Evolutionary conservation across 441 rosid genomes (phyloP).

Genomic region (Populus trichocarpa): DNA sequence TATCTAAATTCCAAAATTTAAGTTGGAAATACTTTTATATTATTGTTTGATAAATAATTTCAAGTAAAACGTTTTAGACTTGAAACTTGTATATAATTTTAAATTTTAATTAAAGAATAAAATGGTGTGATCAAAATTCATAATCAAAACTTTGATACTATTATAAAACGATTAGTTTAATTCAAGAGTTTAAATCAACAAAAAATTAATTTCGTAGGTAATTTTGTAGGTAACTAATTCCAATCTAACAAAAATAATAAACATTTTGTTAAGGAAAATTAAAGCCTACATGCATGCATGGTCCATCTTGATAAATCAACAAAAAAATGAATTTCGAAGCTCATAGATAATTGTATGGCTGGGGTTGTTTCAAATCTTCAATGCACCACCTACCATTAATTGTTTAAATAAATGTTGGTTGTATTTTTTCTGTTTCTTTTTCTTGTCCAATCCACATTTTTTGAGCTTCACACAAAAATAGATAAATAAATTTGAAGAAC

Average conservation of each 20-base stretch:
- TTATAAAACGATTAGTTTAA: too few species aligned
- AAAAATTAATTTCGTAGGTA: too few species aligned
- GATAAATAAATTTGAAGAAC: neutral
- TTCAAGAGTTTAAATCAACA: too few species aligned
- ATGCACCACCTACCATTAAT: neutral
- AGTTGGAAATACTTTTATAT: too few species aligned
- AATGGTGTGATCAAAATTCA: too few species aligned
- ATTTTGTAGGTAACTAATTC: too few species aligned
- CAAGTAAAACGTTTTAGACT: too few species aligned
- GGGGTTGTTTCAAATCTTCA: slow-evolving; percentile 5
- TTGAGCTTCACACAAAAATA: neutral
- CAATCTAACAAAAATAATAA: neutral
- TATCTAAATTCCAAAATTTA: too few species aligned
- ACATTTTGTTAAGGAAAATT: neutral
- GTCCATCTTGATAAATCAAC: neutral
- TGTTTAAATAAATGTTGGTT: neutral
- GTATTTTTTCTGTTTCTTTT: neutral
- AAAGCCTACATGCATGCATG: neutral
- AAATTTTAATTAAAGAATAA: too few species aligned
- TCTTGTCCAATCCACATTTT: neutral
- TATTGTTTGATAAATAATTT: too few species aligned
- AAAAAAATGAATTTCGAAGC: neutral
- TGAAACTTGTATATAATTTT: too few species aligned
- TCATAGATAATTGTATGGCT: neutral
- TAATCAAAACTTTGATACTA: too few species aligned